Evolutionary conservation across 805 yeast genomes (phyloP).

Genomic region (Hanseniaspora occidentalis): DNA sequence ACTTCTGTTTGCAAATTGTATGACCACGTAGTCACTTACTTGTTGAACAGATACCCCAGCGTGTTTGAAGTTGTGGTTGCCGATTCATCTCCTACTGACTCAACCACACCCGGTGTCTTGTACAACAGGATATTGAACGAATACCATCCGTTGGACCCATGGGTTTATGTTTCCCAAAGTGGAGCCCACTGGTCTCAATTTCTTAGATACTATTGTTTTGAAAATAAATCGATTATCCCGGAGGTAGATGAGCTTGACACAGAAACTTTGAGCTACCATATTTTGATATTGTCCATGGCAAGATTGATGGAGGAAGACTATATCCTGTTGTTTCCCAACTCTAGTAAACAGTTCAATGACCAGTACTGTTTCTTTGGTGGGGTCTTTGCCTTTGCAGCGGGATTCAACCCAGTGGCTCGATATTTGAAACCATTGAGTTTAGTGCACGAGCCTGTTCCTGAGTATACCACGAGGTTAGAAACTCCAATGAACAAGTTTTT

Average conservation of each 20-base stretch:
- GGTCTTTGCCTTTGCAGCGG: slow-evolving; percentile 54
- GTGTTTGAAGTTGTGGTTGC: slow-evolving; percentile 26
- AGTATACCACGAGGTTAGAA: slow-evolving; percentile 41
- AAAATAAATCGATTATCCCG: slow-evolving; percentile 10
- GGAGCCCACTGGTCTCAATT: slow-evolving; percentile 1
- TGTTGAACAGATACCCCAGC: slow-evolving; percentile 40
- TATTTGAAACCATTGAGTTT: slow-evolving; percentile 41
- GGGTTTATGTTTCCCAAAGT: slow-evolving; percentile 9
- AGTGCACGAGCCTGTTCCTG: slow-evolving; percentile 66
- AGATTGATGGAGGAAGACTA: slow-evolving; percentile 51
- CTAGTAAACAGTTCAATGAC: slow-evolving; percentile 28
- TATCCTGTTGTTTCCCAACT: slow-evolving; percentile 34
- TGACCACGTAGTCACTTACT: slow-evolving; percentile 27
- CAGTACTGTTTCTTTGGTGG: slow-evolving; percentile 51
- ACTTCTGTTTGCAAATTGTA: slow-evolving; percentile 39
- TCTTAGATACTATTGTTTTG: slow-evolving; percentile 8
- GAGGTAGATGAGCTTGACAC: slow-evolving; percentile 7
- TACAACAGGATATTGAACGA: slow-evolving; percentile 32
- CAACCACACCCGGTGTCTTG: slow-evolving; percentile 13
- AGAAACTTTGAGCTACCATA: slow-evolving; percentile 11
- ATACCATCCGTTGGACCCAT: slow-evolving; percentile 24
- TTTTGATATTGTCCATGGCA: slow-evolving; percentile 15
- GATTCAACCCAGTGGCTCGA: slow-evolving; percentile 50
- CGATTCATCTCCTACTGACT: slow-evolving; percentile 12
- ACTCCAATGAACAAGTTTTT: slow-evolving; percentile 59